Conservation (phyloP, 2,329 filamentous ascomycete genomes). For the Trichoderma guizhouense region DNA sequence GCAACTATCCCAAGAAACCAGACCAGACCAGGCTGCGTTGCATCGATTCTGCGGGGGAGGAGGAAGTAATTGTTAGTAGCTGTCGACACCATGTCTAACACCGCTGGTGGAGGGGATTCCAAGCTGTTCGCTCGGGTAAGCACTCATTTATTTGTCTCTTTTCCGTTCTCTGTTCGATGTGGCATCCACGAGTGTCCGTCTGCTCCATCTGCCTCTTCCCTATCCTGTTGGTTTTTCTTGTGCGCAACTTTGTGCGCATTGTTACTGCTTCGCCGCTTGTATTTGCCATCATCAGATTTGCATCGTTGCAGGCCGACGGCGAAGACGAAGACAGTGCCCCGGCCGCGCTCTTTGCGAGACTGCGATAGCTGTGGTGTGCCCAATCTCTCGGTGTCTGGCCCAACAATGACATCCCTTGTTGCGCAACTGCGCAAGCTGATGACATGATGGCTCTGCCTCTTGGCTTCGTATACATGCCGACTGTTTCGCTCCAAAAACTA, state of each 20-base stretch:
- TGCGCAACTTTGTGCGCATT: neutral
- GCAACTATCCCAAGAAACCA: neutral
- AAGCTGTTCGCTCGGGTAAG: constrained; percentile 97
- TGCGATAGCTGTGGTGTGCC: neutral
- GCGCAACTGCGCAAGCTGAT: constrained; percentile 9
- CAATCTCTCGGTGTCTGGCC: neutral
- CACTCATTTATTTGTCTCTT: constrained; percentile 22
- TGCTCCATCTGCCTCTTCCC: constrained; percentile 9
- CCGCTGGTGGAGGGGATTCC: constrained; percentile 78
- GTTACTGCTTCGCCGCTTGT: neutral
- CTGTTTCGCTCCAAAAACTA: constrained; percentile 46
- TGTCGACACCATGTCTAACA: constrained; percentile 46
- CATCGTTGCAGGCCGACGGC: neutral
- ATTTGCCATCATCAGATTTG: neutral
- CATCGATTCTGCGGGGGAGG: constrained; percentile 16
- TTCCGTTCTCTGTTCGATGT: neutral
- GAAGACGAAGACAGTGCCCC: neutral
- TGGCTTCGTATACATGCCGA: constrained; percentile 45
- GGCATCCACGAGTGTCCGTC: neutral
- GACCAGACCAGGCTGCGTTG: neutral
- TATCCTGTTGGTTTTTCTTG: constrained; percentile 14
- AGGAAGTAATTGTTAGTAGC: neutral
- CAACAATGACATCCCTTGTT: neutral
- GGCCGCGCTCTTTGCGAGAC: neutral
- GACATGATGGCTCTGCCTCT: constrained; percentile 46